A percentile compares a stretch with the other conserved stretches of the same genome.
These are phyloP conservation scores for Sporothrix schenckii DNA, from an alignment of 2,329 filamentous ascomycete species.

Conservation along the genomic window DNA sequence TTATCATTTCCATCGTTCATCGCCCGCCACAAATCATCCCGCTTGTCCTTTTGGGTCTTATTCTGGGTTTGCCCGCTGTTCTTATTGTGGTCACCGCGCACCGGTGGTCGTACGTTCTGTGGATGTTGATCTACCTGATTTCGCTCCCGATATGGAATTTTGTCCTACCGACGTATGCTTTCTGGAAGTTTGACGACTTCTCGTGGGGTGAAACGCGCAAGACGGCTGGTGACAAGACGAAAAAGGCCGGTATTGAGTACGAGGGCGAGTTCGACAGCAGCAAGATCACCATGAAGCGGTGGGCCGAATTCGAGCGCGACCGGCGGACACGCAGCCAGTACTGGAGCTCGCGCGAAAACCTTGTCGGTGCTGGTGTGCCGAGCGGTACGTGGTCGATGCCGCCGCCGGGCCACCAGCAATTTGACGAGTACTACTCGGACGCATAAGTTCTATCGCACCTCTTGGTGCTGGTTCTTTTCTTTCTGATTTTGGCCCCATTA, in stretches of 20 bases:
- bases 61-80: slow-evolving; percentile 88
- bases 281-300: slow-evolving; percentile 99
- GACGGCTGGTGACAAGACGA: slow-evolving; percentile 85
- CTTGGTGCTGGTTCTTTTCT: not conserved
- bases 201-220: slow-evolving; percentile 98
- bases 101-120: slow-evolving; percentile 85
- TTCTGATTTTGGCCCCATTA: not conserved
- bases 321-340: slow-evolving; percentile 55
- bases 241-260: slow-evolving; percentile 82
- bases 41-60: slow-evolving; percentile 82
- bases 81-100: slow-evolving; percentile 93
- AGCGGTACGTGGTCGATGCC: slow-evolving; percentile 48
- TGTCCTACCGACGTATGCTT: slow-evolving; percentile 87
- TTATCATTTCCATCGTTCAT: slow-evolving; percentile 81
- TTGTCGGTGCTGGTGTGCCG: slow-evolving; percentile 45
- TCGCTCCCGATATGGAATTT: slow-evolving; percentile 98
- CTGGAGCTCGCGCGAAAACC: slow-evolving; percentile 58
- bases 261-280: slow-evolving; percentile 97
- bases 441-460: slow-evolving; percentile 43
- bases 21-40: slow-evolving; percentile 83
- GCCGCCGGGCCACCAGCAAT: slow-evolving; percentile 49
- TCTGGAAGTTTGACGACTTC: slow-evolving; percentile 99
- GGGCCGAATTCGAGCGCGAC: slow-evolving; percentile 89
- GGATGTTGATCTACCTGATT: slow-evolving; percentile 95
- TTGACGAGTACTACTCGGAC: slow-evolving; percentile 61